phyloP scores from a whole-genome alignment of 768 basidiomycete species.

The Mycena epipterygia region DNA sequence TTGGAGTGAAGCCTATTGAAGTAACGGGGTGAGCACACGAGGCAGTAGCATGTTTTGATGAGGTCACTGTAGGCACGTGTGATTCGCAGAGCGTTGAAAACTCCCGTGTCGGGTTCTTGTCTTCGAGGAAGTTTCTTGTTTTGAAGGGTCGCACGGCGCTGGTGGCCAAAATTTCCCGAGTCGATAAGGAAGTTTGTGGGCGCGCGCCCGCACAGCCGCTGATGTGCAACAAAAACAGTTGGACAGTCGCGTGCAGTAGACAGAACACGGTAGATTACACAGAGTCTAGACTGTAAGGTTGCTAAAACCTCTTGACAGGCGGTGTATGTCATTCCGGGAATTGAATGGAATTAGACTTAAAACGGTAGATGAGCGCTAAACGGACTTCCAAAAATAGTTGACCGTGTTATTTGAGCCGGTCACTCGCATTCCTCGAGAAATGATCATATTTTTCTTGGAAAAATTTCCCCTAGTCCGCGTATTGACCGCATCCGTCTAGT shows the following conservation, averaged over 20 bases:
- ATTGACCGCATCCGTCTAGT: neutral
- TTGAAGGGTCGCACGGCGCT: neutral
- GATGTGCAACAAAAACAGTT: neutral
- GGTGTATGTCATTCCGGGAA: too few species aligned
- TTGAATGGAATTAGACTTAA: too few species aligned
- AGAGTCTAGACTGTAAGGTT: neutral
- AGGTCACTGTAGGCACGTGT: constrained; percentile 30
- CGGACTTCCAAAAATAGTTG: too few species aligned
- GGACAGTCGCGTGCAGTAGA: neutral
- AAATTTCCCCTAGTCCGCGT: too few species aligned
- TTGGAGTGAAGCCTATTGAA: constrained; percentile 31
- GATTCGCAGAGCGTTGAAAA: constrained; percentile 10
- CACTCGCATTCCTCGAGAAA: too few species aligned
- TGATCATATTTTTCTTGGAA: too few species aligned
- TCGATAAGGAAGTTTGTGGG: constrained; percentile 8
- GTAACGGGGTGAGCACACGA: constrained; percentile 32
- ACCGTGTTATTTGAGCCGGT: too few species aligned
- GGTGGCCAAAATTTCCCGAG: neutral
- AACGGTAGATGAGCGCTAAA: too few species aligned
- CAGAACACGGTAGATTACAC: too few species aligned
- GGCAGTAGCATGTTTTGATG: constrained; percentile 36
- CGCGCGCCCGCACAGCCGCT: constrained; percentile 2
- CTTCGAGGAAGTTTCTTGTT: neutral
- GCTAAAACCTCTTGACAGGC: too few species aligned
- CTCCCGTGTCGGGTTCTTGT: neutral